Evolutionary conservation across 306 rosid species (phyloP), one percentile per base, ranked within the genome.

Genomic region (Vigna trinervia): DNA sequence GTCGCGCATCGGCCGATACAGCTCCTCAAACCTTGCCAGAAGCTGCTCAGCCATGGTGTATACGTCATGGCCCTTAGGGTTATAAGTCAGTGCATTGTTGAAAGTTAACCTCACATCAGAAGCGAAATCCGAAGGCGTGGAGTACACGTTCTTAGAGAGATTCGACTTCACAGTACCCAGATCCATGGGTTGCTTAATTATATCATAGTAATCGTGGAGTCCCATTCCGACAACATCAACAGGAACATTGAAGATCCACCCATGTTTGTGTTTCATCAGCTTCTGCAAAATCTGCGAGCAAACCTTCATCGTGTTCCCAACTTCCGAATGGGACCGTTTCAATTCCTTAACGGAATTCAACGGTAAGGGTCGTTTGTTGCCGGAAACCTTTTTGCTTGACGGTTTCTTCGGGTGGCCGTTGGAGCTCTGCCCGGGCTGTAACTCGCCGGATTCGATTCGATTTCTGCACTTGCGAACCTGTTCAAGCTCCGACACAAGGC

Each of bases 131-230:
- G 60, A 12, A 0, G 98, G 94, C 8, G 90, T 79, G 0, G 79
- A 9, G 15, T 92, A 96, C 4, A 47, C 13, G 62, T 85, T 84
- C 30, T 83, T 87, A 0, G 85, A 57, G 0, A 92, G 95, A 62
- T 85, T 88, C 5, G 86, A 30, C 71, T 91, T 91, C 17, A 96
- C 94, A 0, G 98, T 83, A 2, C 99, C 99, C 3, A 96, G 94
- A 96, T 96, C 99, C 98, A 96, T 96, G 0, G 99, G 99, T 11
- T 65, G 72, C 84, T 92, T 96, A 26, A 96, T 81, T 48, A 92
- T 92, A 43, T 92, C 96, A 7, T 82, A 15, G 71, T 96, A 96
- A 86, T 96, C 99, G 71, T 96, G 99, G 62, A 96, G 96, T 22
- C 87, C 86, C 90, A 88, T 38, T 0, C 88, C 86, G 0, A 67